Evolutionary conservation across 805 yeast species (phyloP).

Genomic region (Barnettozyma populi): DNA sequence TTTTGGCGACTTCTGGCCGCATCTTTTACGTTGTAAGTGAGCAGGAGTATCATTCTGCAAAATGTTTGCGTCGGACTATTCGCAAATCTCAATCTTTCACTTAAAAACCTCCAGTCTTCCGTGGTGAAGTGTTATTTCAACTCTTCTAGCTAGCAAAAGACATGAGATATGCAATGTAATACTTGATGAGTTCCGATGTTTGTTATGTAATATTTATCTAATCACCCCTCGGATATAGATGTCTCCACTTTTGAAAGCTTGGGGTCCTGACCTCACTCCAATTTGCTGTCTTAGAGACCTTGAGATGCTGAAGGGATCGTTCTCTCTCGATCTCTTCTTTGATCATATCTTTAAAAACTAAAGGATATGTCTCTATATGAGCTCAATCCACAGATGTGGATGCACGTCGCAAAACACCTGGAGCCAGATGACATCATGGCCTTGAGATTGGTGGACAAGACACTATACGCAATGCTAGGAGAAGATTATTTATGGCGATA

Average conservation of each 20-base stretch:
- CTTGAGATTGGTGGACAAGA: not conserved
- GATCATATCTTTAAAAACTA: not conserved
- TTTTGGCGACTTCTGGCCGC: too few species aligned
- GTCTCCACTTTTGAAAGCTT: not conserved
- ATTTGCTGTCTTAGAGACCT: too few species aligned
- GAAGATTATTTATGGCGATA: slow-evolving; percentile 3
- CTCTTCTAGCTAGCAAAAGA: too few species aligned
- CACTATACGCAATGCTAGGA: not conserved
- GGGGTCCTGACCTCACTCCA: too few species aligned
- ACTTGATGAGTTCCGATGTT: not conserved
- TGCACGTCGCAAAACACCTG: slow-evolving; percentile 5
- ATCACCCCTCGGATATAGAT: not conserved
- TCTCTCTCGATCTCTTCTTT: not conserved
- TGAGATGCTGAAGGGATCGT: not conserved
- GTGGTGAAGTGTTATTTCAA: too few species aligned
- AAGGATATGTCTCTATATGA: not conserved
- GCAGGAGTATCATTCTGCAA: too few species aligned
- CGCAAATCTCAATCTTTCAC: too few species aligned
- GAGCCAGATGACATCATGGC: not conserved
- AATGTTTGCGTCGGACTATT: too few species aligned
- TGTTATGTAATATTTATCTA: not conserved
- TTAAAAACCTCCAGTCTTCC: too few species aligned
- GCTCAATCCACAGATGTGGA: slow-evolving; percentile 7
- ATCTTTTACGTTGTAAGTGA: too few species aligned
- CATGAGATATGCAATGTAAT: too few species aligned